These are phyloP conservation scores for Ajuga chamaepitys DNA, from an alignment of 257 asterid species.

Conservation along the genomic window DNA sequence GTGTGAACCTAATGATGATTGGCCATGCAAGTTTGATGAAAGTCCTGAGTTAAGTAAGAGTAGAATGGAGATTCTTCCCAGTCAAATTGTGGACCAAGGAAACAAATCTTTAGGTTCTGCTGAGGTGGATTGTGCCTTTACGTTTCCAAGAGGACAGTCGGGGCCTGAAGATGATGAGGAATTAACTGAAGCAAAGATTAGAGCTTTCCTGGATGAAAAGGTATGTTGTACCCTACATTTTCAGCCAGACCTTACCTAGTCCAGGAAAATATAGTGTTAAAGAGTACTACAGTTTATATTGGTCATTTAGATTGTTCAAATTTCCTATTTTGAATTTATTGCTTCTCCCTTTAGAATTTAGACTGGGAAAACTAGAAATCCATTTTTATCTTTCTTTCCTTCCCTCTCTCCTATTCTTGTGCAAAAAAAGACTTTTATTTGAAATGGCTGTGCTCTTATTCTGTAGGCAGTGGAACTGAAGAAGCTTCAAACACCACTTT, in stretches of 20 bases:
- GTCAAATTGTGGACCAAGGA: conserved; percentile 36
- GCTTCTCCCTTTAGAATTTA: neutral
- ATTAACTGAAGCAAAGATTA: conserved; percentile 80
- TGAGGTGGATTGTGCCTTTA: conserved; percentile 50
- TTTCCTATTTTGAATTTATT: neutral
- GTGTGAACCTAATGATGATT: conserved; percentile 77
- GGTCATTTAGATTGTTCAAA: neutral
- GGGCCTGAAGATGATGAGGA: conserved; percentile 80
- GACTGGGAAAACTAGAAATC: neutral
- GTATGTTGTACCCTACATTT: conserved; percentile 31
- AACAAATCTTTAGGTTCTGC: conserved; percentile 32
- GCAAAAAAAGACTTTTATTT: neutral
- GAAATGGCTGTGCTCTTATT: conserved; percentile 8
- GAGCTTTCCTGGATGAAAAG: conserved; percentile 92
- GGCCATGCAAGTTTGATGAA: conserved; percentile 71
- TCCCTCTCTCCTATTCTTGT: neutral
- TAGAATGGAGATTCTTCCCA: conserved; percentile 28
- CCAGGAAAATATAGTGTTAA: no score
- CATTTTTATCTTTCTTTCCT: neutral
- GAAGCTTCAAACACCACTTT: conserved; percentile 91
- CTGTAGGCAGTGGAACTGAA: conserved; percentile 80
- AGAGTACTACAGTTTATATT: neutral
- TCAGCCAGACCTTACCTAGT: no score
- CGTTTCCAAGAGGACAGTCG: conserved; percentile 58
- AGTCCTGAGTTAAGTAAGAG: conserved; percentile 54